phyloP scores from a whole-genome alignment of 1,139 yeast species.

The Geotrichum klebahnii region DNA sequence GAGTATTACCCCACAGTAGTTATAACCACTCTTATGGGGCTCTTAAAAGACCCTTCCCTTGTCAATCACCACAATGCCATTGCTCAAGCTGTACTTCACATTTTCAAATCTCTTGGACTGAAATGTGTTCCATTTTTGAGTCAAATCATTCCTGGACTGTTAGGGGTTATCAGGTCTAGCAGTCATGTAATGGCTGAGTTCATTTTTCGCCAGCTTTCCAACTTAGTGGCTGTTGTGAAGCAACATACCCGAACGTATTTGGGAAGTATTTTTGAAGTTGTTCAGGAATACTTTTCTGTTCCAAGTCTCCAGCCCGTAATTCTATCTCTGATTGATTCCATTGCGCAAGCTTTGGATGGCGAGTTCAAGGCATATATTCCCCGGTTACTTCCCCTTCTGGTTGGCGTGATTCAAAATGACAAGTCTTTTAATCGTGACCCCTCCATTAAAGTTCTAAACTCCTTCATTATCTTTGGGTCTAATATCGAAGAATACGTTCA shows the following conservation, averaged over 20 bases:
- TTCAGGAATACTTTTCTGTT: slow-evolving; percentile 68
- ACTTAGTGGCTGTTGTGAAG: slow-evolving; percentile 74
- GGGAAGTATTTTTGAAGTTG: slow-evolving; percentile 68
- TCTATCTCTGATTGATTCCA: slow-evolving; percentile 73
- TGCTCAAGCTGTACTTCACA: slow-evolving; percentile 85
- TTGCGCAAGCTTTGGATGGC: slow-evolving; percentile 82
- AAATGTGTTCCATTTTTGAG: slow-evolving; percentile 83
- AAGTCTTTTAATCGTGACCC: slow-evolving; percentile 57
- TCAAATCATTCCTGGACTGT: slow-evolving; percentile 82
- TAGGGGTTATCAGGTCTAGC: slow-evolving; percentile 79
- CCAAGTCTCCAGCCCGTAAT: slow-evolving; percentile 73
- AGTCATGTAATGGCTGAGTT: slow-evolving; percentile 80
- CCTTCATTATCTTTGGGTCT: slow-evolving; percentile 84
- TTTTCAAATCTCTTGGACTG: slow-evolving; percentile 81
- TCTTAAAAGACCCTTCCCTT: slow-evolving; percentile 78
- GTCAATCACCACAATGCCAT: slow-evolving; percentile 85
- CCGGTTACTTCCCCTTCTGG: slow-evolving; percentile 66
- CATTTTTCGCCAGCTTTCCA: slow-evolving; percentile 83
- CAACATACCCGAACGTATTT: slow-evolving; percentile 85
- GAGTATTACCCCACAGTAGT: slow-evolving; percentile 96
- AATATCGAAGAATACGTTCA: slow-evolving; percentile 87
- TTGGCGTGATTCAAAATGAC: slow-evolving; percentile 77
- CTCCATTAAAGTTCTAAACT: slow-evolving; percentile 71
- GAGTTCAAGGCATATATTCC: slow-evolving; percentile 86
- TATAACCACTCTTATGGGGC: slow-evolving; percentile 74